Conservation (phyloP, 2,329 filamentous ascomycete genomes). For the Nannizzia gypsea region DNA sequence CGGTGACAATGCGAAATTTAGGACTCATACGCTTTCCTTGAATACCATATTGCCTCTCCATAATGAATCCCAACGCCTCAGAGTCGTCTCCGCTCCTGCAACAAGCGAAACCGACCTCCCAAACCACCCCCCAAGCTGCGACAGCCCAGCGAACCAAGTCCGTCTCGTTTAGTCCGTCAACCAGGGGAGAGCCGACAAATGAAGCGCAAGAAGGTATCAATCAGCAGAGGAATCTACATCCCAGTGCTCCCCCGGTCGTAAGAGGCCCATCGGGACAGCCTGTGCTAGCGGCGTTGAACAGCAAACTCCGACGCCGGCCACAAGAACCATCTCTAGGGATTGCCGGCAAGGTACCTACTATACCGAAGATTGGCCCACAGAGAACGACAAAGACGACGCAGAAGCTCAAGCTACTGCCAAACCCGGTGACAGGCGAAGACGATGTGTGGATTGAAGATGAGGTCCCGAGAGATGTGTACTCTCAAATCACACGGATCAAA, state of each 20-base stretch:
- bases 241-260: slow-evolving; percentile 27
- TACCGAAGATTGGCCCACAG: slow-evolving; percentile 78
- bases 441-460: slow-evolving; percentile 74
- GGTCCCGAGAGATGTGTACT: slow-evolving; percentile 89
- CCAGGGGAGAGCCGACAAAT: slow-evolving; percentile 35
- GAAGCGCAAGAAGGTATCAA: slow-evolving; percentile 31
- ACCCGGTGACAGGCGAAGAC: slow-evolving; percentile 63
- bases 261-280: slow-evolving; percentile 34
- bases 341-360: slow-evolving; percentile 26
- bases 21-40: neutral
- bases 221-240: slow-evolving; percentile 31
- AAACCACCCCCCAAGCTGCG: slow-evolving; percentile 29
- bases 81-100: slow-evolving; percentile 11
- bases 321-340: slow-evolving; percentile 42
- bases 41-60: neutral
- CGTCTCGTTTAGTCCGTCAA: slow-evolving; percentile 39
- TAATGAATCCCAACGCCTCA: slow-evolving; percentile 7
- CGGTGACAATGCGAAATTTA: neutral
- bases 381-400: slow-evolving; percentile 90
- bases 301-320: slow-evolving; percentile 71
- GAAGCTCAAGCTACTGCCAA: slow-evolving; percentile 93
- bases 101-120: slow-evolving; percentile 6
- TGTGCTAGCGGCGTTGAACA: slow-evolving; percentile 71
- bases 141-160: slow-evolving; percentile 29
- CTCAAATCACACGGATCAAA: slow-evolving; percentile 94